Evolutionary conservation across 2,329 filamentous ascomycete genomes (phyloP), one percentile per base, ranked within the genome.

Genomic region (Torrubiellomyces zombiae): DNA sequence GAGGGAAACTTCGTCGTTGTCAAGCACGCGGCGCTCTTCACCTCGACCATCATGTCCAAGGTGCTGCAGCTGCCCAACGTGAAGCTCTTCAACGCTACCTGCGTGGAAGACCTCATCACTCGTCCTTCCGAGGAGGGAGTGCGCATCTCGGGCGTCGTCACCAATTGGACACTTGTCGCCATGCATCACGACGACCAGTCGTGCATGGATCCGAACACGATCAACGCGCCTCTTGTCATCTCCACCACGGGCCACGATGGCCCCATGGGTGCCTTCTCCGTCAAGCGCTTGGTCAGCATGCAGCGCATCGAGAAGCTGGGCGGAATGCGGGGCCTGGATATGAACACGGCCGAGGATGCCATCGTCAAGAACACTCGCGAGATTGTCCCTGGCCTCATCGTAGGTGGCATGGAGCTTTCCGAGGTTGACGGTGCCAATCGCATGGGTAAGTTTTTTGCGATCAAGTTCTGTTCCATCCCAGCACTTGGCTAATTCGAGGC

Each of bases 161-260:
- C 81, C 43, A 94, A 94, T 66, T 94, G 83, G 83, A 93, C 83
- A 1, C 66, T 93, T 14, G 83, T 93, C 24, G 70, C 75, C 21
- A 78, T 86, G 63, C 76, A 85, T 51, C 78, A 85, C 51, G 77
- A 83, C 46, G 78, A 86, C 48, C 82, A 92, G 58, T 79, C 71
- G 32, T 93, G 83, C 75, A 92, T 93, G 83, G 85, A 93, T 51
- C 83, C 83, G 38, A 92, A 89, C 68, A 93, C 83, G 42, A 92
- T 93, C 67, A 93, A 92, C 47, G 81, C 82, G 1, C 82, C 83
- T 2, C 53, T 93, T 30, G 62, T 93, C 44, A 78, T 94, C 57
- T 82, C 75, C 29, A 93, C 83, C 14, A 93, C 83, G 0, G 85
- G 83, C 25, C 83, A 94, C 43, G 83, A 94, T 37, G 85, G 68